Percentiles rank a stretch among this genome's conserved stretches.
Evolutionary conservation across 495 filamentous ascomycete genomes (phyloP).

Genomic region (Penicillium pulvis): DNA sequence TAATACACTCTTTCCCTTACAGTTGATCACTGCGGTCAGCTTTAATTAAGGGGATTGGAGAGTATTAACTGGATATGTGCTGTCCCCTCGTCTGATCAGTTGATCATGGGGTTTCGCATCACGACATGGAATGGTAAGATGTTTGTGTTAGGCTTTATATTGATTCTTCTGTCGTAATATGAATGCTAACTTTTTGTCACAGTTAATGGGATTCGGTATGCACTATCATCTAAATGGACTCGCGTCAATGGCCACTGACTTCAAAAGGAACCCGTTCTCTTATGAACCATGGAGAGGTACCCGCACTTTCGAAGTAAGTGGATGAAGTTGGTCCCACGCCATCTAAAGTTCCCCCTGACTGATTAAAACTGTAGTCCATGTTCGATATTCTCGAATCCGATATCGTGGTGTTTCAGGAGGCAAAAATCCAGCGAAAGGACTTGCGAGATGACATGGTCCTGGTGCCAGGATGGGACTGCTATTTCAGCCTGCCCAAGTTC

Average conservation of each 20-base stretch:
- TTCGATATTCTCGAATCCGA: conserved; percentile 93
- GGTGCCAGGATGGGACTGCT: conserved; percentile 95
- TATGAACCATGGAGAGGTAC: conserved; percentile 93
- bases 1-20: neutral
- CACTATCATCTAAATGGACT: neutral
- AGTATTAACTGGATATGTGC: neutral
- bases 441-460: conserved; percentile 94
- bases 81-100: neutral
- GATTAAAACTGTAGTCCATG: conserved; percentile 62
- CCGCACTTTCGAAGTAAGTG: conserved; percentile 73
- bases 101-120: conserved; percentile 71
- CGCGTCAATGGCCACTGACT: neutral
- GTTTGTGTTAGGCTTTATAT: neutral
- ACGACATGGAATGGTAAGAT: conserved; percentile 87
- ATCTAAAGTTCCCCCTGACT: neutral
- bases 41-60: neutral
- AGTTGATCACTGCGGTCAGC: neutral
- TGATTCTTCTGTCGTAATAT: neutral
- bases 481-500: conserved; percentile 86
- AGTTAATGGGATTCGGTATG: conserved; percentile 94
- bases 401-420: conserved; percentile 93
- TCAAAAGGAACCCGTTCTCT: conserved; percentile 80
- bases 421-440: conserved; percentile 95
- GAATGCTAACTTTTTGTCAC: conserved; percentile 12
- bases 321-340: neutral